Evolutionary conservation across 1,284 basidiomycete genomes (phyloP), one percentile per base, ranked within the genome.

Genomic region (Peniophora sp.): DNA sequence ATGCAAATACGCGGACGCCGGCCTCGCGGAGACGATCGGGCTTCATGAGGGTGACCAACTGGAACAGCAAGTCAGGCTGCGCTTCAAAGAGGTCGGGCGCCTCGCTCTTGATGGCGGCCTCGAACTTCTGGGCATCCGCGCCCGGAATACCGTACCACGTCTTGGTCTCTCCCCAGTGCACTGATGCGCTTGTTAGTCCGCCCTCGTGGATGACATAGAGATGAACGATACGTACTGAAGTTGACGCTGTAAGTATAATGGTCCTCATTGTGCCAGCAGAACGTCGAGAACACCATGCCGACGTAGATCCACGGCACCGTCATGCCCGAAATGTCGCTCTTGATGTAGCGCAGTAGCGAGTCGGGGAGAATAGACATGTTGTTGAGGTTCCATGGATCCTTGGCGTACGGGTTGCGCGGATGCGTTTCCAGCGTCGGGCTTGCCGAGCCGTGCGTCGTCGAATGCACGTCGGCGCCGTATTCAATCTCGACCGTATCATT

Each of bases 241-340:
- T 96, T 96, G 61, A 95, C 82, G 63, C 90, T 93, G 68, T 97
- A 98, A 11, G 95, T 98, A 68, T 96, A 97, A 70, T 99, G 97
- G 70, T 99, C 97, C 83, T 99, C 97, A 65, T 99, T 99, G 70
- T 99, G 97, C 97, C 97, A 99, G 68, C 96, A 98, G 69, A 99
- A 99, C 1, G 97, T 96, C 10, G 95, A 97, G 68, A 99, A 98
- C 44, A 95, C 79, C 96, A 99, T 99, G 47, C 97, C 97, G 52
- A 99, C 93, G 67, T 99, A 99, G 50, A 95, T 97, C 97, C 97
- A 99, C 6, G 97, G 97, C 3, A 98, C 93, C 0, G 97, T 99
- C 97, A 99, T 99, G 17, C 97, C 97, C 50, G 94, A 98, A 52
- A 99, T 97, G 67, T 99, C 96, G 3, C 92, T 95, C 70, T 97